Evolutionary conservation across 352 stramenopile genomes (phyloP).

Genomic region (Phytophthora boehmeriae): DNA sequence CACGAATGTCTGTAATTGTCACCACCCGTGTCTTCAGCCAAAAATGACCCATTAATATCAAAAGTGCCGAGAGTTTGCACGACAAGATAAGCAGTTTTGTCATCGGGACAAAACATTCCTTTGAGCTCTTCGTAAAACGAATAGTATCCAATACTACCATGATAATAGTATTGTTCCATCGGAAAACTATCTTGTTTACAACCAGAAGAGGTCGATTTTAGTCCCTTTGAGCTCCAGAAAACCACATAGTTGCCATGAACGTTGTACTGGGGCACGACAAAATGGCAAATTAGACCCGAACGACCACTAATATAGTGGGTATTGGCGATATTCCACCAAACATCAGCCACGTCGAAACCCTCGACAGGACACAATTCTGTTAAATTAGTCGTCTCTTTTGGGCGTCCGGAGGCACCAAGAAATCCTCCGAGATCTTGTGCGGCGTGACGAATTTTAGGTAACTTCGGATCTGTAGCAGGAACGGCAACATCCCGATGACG

Average conservation of each 20-base stretch:
- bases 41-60: conserved; percentile 7
- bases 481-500: conserved; percentile 13
- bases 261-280: conserved; percentile 23
- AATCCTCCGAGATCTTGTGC: conserved; percentile 25
- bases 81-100: conserved; percentile 8
- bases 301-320: conserved; percentile 21
- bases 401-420: conserved; percentile 4
- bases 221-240: background rate
- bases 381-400: conserved; percentile 9
- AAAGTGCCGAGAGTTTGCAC: conserved; percentile 10
- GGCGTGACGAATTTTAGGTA: conserved; percentile 27
- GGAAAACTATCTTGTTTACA: conserved; percentile 5
- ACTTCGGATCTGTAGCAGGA: conserved; percentile 18
- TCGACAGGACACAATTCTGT: conserved; percentile 9
- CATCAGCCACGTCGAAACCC: conserved; percentile 12
- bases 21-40: conserved; percentile 7
- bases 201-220: conserved; percentile 1
- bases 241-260: conserved; percentile 14
- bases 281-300: conserved; percentile 16
- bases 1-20: conserved; percentile 9
- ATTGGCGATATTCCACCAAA: conserved; percentile 21
- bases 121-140: conserved; percentile 19
- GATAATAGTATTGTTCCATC: conserved; percentile 21
- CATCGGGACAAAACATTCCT: conserved; percentile 9
- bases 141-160: conserved; percentile 20